Percentiles rank a stretch among this genome's conserved stretches.
These are phyloP conservation scores for Schizophyllum commune DNA, from an alignment of 1,284 basidiomycete genomes.

Conservation along the genomic window DNA sequence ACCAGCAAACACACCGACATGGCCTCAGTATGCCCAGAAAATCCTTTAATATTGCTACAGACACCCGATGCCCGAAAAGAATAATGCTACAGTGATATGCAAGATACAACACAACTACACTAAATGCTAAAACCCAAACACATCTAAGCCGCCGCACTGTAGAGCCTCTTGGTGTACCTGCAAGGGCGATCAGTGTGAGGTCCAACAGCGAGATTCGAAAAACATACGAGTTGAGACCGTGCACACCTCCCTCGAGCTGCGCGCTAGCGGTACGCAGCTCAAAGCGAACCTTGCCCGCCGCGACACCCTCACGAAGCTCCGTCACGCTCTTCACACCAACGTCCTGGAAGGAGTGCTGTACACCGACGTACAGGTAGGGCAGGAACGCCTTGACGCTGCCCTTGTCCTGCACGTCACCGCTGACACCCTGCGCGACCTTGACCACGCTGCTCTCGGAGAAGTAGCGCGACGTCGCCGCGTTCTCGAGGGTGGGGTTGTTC, in stretches of 20 bases:
- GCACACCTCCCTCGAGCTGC: conserved; percentile 93
- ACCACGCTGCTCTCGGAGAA: conserved; percentile 93
- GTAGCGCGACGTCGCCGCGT: conserved; percentile 95
- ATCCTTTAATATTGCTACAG: not conserved
- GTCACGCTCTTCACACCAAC: conserved; percentile 71
- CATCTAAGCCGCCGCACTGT: not conserved
- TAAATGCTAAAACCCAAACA: not conserved
- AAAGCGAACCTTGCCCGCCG: conserved; percentile 71
- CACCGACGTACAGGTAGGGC: conserved; percentile 87
- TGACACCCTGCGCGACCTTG: conserved; percentile 97
- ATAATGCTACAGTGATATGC: not conserved
- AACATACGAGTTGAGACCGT: conserved; percentile 77
- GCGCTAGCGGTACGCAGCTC: conserved; percentile 94
- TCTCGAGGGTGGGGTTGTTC: conserved; percentile 61
- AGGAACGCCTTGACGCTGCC: conserved; percentile 88
- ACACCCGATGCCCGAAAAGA: not conserved
- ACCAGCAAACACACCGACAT: not conserved
- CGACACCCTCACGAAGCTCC: conserved; percentile 58
- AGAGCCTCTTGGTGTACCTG: not conserved
- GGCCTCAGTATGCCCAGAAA: not conserved
- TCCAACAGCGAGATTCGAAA: not conserved
- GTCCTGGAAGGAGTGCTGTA: conserved; percentile 97
- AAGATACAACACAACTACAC: not conserved
- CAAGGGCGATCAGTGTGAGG: not conserved
- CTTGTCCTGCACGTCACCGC: conserved; percentile 96